Evolutionary conservation across 805 yeast genomes (phyloP).

Genomic region (Ogataea methanolica): DNA sequence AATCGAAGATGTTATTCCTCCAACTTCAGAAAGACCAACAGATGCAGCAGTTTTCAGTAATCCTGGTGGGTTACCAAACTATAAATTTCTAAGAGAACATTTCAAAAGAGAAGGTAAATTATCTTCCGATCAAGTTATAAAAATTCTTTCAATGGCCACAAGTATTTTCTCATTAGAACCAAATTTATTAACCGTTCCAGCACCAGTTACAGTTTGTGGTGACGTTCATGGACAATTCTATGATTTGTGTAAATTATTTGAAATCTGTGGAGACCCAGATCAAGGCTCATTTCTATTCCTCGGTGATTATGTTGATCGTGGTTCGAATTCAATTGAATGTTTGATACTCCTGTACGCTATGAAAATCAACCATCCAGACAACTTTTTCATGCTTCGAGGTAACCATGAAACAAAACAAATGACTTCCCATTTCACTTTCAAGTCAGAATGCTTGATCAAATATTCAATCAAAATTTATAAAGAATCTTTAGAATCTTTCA

Average conservation of each 20-base stretch:
- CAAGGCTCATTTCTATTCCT: conserved; percentile 74
- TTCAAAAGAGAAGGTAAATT: conserved; percentile 79
- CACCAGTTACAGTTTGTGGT: conserved; percentile 95
- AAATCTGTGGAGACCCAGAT: conserved; percentile 85
- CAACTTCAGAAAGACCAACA: conserved; percentile 59
- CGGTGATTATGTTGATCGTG: conserved; percentile 96
- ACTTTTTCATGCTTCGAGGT: conserved; percentile 82
- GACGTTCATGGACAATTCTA: conserved; percentile 96
- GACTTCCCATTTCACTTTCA: conserved; percentile 91
- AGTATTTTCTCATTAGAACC: conserved; percentile 65
- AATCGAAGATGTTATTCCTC: conserved; percentile 55
- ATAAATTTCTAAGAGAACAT: conserved; percentile 66
- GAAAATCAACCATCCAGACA: conserved; percentile 68
- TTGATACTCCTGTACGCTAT: conserved; percentile 70
- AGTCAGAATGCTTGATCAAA: conserved; percentile 84
- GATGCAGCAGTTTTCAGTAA: conserved; percentile 63
- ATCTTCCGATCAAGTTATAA: conserved; percentile 61
- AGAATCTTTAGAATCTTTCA: conserved; percentile 72
- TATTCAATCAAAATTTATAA: conserved; percentile 64
- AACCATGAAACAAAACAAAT: conserved; percentile 93
- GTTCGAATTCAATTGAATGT: conserved; percentile 83
- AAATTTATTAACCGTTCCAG: conserved; percentile 72
- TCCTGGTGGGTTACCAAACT: conserved; percentile 64
- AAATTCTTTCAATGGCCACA: conserved; percentile 64
- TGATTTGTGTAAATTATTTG: conserved; percentile 85